These are phyloP conservation scores for Globisporangium paddicum DNA, from an alignment of 352 stramenopile genomes.

Conservation along the genomic window DNA sequence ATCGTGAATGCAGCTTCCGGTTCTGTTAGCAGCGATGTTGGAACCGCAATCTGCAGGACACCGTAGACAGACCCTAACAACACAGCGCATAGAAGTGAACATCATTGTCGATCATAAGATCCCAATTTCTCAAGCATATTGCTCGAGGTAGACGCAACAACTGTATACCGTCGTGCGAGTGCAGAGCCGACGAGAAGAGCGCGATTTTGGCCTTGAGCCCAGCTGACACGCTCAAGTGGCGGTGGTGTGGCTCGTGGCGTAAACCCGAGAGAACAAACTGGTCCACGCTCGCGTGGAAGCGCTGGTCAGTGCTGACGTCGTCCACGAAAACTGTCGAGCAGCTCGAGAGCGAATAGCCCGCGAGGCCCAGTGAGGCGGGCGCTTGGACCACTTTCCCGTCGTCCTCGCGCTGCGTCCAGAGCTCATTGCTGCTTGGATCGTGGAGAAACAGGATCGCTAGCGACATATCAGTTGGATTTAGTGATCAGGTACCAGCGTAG, in stretches of 20 bases:
- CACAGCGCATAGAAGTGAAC: neutral
- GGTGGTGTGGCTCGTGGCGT: neutral
- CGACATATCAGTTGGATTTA: neutral
- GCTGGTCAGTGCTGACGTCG: constrained; percentile 32
- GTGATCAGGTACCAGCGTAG: no score
- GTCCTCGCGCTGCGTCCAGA: constrained; percentile 58
- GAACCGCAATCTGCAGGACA: constrained; percentile 46
- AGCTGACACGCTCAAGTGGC: neutral
- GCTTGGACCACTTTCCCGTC: constrained; percentile 41
- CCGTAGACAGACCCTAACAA: constrained; percentile 36
- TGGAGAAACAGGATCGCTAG: constrained; percentile 55
- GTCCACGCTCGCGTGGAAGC: constrained; percentile 65
- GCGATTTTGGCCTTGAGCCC: constrained; percentile 19
- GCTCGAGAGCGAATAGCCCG: constrained; percentile 38
- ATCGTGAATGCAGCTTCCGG: neutral
- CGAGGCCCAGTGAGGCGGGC: constrained; percentile 49
- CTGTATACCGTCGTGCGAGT: constrained; percentile 36
- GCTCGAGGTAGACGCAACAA: neutral
- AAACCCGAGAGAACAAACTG: constrained; percentile 38
- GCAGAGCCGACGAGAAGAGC: constrained; percentile 40
- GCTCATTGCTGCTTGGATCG: constrained; percentile 52
- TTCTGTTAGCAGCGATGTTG: constrained; percentile 13
- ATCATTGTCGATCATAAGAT: neutral
- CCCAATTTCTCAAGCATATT: no score
- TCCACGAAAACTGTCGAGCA: constrained; percentile 30